phyloP scores from a whole-genome alignment of 2,329 filamentous ascomycete genomes.

The Teratosphaeria viscida region DNA sequence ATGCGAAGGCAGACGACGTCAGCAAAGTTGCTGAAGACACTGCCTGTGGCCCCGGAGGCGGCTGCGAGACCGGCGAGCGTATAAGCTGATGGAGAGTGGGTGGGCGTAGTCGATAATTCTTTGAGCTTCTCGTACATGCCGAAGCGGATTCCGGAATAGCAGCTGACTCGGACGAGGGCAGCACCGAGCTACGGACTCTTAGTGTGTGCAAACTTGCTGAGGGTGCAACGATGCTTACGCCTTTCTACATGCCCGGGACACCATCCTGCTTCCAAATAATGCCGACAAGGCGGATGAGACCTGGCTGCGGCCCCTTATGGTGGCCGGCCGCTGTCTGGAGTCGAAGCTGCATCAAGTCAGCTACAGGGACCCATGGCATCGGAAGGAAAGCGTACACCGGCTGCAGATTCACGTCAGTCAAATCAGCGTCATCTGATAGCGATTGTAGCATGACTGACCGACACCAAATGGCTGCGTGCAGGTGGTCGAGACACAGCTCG shows the following conservation, averaged over 20 bases:
- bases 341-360: background rate
- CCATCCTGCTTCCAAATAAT: conserved; percentile 11
- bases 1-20: conserved; percentile 15
- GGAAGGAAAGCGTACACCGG: background rate
- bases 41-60: conserved; percentile 10
- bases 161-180: conserved; percentile 10
- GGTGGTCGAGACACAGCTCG: conserved; percentile 11
- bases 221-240: conserved; percentile 3
- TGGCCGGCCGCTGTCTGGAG: background rate
- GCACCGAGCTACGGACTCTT: conserved; percentile 8
- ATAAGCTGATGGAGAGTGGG: conserved; percentile 10
- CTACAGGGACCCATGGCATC: background rate
- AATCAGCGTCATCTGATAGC: background rate
- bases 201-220: background rate
- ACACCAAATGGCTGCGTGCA: conserved; percentile 16
- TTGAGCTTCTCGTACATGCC: conserved; percentile 16
- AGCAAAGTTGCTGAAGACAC: conserved; percentile 13
- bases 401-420: background rate
- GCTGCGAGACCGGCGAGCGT: conserved; percentile 11
- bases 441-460: conserved; percentile 3
- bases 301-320: background rate
- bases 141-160: conserved; percentile 13
- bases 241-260: conserved; percentile 13
- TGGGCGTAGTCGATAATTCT: conserved; percentile 10
- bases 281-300: conserved; percentile 8